Base-by-base conservation (phyloP, 306 rosid species). In the Albizia julibrissin region DNA sequence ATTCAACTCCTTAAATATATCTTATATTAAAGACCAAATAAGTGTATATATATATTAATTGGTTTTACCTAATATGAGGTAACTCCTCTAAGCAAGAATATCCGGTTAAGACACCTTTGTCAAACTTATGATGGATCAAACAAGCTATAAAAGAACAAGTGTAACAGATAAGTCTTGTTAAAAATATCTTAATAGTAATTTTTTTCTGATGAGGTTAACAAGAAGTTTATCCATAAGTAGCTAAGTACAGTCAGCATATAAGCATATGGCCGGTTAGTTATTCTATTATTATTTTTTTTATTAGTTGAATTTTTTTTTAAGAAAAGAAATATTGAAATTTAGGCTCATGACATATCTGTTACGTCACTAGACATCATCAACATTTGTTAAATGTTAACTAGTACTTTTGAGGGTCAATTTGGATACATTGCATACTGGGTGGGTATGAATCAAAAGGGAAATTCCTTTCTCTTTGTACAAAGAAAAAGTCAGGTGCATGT, bases 341-440 rank as follows among this genome's bases (percentile, higher is more conserved):
- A 66, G 46, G 64, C 46, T 50, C 26, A 58, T 87, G 91, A 82
- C 87, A 73, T 73, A 49, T 24, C 39, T 76, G 50, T 72, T 64
- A 77, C 75, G 85, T 87, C 89, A 90, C 66, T 58, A 42, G 62
- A 54, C 76, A 75, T 78, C 84, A 85, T 78, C 75, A 78, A 33
- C 65, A 26, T 44, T 61, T 54, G 64, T 50, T 85, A 62, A 79
- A 47, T 54, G 64, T 50, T 85, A 62, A 79, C 42, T 85, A 49
- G 80, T 52, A 67, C 58, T 71, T 71, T 70, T 14, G 54, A 42
- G 54, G 81, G 24, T n/a, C 27, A n/a, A 33, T 74, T 74, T 61
- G 84, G 77, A 50, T 50, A 62, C 59, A 39, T 46, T 67, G 80
- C 78, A 68, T 62, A 18, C 80, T 21, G 31, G 16, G 73, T 71